Conservation (phyloP, 371 early-diverging fungal species). For the Circinella umbellata region DNA sequence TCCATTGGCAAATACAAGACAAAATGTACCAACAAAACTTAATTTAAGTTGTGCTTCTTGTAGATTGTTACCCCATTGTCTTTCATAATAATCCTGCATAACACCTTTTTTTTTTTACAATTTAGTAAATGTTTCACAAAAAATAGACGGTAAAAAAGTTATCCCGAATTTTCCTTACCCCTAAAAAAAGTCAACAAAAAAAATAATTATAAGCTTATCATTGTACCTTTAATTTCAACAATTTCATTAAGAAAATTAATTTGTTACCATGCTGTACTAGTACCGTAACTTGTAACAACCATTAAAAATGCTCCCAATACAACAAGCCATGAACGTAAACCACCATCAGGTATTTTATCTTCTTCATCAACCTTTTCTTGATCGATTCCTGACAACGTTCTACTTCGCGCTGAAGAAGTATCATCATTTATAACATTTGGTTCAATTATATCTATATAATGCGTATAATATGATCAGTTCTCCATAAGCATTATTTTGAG, state of each 20-base stretch:
- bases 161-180: constrained; percentile 3
- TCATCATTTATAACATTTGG: neutral
- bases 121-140: neutral
- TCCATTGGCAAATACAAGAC: constrained; percentile 31
- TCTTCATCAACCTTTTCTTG: neutral
- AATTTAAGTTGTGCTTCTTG: constrained; percentile 28
- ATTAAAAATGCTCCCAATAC: constrained; percentile 60
- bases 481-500: too few relatives aligned
- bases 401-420: neutral
- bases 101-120: constrained; percentile 20
- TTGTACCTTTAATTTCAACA: neutral
- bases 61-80: constrained; percentile 21
- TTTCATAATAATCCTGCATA: constrained; percentile 35
- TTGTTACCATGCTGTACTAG: constrained; percentile 32
- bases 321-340: constrained; percentile 60
- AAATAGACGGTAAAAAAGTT: neutral
- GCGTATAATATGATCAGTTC: neutral
- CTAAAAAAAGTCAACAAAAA: neutral
- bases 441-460: neutral
- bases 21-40: constrained; percentile 45
- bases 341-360: constrained; percentile 43
- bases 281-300: constrained; percentile 57
- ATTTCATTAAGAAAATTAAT: neutral
- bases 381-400: neutral
- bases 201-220: neutral